Evolutionary conservation across 2,329 filamentous ascomycete species (phyloP).

Genomic region (Neonectria sp.): DNA sequence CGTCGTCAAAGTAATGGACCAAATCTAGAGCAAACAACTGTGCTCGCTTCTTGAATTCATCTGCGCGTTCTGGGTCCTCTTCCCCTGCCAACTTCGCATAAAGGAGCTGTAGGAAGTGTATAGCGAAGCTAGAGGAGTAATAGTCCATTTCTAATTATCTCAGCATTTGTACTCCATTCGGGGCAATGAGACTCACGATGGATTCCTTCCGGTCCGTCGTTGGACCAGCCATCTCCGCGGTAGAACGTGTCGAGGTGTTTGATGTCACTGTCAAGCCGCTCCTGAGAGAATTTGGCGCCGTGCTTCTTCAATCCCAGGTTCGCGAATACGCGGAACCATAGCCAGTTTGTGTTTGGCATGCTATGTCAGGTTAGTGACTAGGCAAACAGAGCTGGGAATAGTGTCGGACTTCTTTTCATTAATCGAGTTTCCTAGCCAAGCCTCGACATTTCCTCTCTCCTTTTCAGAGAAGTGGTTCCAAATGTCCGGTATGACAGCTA

Average conservation of each 20-base stretch:
- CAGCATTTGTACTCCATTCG: slow-evolving; percentile 11
- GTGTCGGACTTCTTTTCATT: slow-evolving; percentile 78
- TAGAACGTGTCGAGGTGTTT: slow-evolving; percentile 86
- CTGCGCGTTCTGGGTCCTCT: slow-evolving; percentile 75
- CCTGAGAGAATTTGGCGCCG: slow-evolving; percentile 78
- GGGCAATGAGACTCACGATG: slow-evolving; percentile 64
- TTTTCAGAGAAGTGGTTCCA: slow-evolving; percentile 76
- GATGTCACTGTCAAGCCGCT: slow-evolving; percentile 81
- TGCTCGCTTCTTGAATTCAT: slow-evolving; percentile 79
- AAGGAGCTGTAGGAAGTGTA: slow-evolving; percentile 83
- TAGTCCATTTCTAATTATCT: slow-evolving; percentile 80
- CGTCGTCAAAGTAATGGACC: slow-evolving; percentile 81
- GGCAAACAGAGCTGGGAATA: no score
- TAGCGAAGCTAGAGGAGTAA: slow-evolving; percentile 86
- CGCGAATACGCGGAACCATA: slow-evolving; percentile 89
- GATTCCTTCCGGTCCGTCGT: slow-evolving; percentile 84
- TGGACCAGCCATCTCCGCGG: slow-evolving; percentile 86
- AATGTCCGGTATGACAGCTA: slow-evolving; percentile 77
- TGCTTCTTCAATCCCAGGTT: slow-evolving; percentile 85
- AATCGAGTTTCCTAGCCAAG: slow-evolving; percentile 81
- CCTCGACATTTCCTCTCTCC: slow-evolving; percentile 77
- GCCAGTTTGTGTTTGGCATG: slow-evolving; percentile 79
- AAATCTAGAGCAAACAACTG: slow-evolving; percentile 78
- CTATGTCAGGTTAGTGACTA: slow-evolving; percentile 57
- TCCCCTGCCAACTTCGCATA: slow-evolving; percentile 81